Evolutionary conservation across 192 early-diverging fungal genomes (phyloP).

Genomic region (Podochytrium sp.): DNA sequence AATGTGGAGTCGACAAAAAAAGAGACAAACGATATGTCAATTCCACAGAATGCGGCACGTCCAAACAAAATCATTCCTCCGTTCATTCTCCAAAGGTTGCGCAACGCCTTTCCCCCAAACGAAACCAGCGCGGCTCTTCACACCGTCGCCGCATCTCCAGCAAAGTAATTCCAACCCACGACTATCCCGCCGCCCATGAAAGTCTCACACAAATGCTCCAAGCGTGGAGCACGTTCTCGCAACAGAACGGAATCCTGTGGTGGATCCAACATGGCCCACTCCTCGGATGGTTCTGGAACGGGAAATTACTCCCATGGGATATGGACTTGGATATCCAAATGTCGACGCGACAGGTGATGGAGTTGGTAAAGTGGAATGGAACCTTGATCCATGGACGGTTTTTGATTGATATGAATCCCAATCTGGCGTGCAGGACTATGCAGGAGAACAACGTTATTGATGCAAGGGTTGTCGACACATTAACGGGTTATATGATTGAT

Average conservation of each 20-base stretch:
- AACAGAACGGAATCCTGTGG: slow-evolving; percentile 13
- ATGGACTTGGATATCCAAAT: slow-evolving; percentile 15
- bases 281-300: slow-evolving; percentile 21
- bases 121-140: too few relatives aligned
- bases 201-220: background rate
- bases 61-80: too few relatives aligned
- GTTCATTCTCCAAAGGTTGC: too few relatives aligned
- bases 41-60: background rate
- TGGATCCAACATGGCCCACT: slow-evolving; percentile 14
- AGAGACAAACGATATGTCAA: background rate
- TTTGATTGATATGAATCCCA: slow-evolving; percentile 9
- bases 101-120: too few relatives aligned
- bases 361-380: slow-evolving; percentile 13
- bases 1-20: slow-evolving; percentile 6
- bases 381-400: slow-evolving; percentile 9
- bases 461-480: slow-evolving; percentile 14
- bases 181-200: too few relatives aligned
- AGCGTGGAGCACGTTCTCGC: slow-evolving; percentile 14
- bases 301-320: slow-evolving; percentile 2
- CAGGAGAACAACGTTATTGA: slow-evolving; percentile 13
- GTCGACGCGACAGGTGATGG: background rate
- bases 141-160: too few relatives aligned
- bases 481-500: slow-evolving; percentile 17
- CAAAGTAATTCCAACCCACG: too few relatives aligned
- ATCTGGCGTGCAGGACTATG: background rate